These are phyloP conservation scores for Cadophora malorum DNA, from an alignment of 2,329 filamentous ascomycete species.

Conservation along the genomic window DNA sequence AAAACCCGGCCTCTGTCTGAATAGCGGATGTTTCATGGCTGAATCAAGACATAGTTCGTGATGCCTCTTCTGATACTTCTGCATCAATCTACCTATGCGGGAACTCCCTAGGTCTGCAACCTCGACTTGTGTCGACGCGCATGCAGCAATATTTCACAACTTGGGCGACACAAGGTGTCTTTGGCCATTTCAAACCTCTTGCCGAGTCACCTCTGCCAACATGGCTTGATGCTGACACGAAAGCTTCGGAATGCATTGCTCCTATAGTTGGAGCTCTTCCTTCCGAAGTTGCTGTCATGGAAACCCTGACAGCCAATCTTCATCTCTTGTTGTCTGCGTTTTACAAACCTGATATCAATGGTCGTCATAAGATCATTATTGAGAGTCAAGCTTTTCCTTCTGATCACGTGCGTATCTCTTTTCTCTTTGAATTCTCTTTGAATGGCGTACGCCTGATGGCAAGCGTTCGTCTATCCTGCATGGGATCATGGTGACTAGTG, in stretches of 20 bases:
- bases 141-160: conserved; percentile 73
- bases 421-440: conserved; percentile 19
- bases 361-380: conserved; percentile 74
- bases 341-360: conserved; percentile 68
- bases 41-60: conserved; percentile 31
- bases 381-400: conserved; percentile 83
- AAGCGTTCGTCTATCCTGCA: not conserved
- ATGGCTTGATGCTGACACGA: conserved; percentile 76
- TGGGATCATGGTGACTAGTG: not conserved
- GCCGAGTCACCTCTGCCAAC: conserved; percentile 65
- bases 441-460: not conserved
- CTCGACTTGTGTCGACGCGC: conserved; percentile 66
- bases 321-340: conserved; percentile 81
- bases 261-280: conserved; percentile 72
- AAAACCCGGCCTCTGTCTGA: conserved; percentile 20
- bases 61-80: conserved; percentile 41
- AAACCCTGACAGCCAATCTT: conserved; percentile 78
- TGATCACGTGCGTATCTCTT: conserved; percentile 68
- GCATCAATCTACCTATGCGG: conserved; percentile 74
- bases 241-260: conserved; percentile 69
- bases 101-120: conserved; percentile 80
- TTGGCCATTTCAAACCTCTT: conserved; percentile 74
- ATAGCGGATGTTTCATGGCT: conserved; percentile 15
- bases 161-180: conserved; percentile 79
- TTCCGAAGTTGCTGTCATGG: conserved; percentile 79